Percentiles rank a stretch among this genome's conserved stretches.
phyloP scores from a whole-genome alignment of 2,329 filamentous ascomycete species.

The Aspergillus cejpii region DNA sequence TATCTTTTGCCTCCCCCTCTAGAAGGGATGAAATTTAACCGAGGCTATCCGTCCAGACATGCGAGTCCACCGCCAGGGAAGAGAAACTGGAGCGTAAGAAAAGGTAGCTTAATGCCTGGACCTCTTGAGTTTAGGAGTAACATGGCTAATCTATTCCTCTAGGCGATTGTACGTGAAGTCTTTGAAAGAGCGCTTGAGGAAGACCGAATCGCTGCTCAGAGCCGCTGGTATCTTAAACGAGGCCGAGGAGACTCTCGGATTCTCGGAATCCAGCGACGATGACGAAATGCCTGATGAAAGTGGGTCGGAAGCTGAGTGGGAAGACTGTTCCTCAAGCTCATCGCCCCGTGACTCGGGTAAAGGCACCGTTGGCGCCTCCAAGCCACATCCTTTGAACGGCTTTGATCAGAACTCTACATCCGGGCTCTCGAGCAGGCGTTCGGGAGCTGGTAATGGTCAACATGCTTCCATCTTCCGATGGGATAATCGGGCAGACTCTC shows the following conservation, averaged over 20 bases:
- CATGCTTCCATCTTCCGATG: conserved; percentile 76
- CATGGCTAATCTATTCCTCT: conserved; percentile 7
- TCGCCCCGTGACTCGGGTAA: conserved; percentile 26
- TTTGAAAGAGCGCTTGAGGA: conserved; percentile 80
- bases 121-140: not conserved
- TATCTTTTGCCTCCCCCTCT: conserved; percentile 1
- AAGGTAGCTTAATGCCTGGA: conserved; percentile 52
- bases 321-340: conserved; percentile 40
- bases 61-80: conserved; percentile 84
- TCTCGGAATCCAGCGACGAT: conserved; percentile 19
- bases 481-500: conserved; percentile 80
- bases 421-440: conserved; percentile 26
- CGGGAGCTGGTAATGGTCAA: conserved; percentile 41
- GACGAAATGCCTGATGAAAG: conserved; percentile 15
- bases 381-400: not conserved
- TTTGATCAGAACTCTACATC: conserved; percentile 20
- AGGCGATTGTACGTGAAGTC: conserved; percentile 92
- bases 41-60: conserved; percentile 52
- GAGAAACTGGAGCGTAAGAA: conserved; percentile 89
- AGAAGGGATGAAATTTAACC: conserved; percentile 8
- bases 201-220: conserved; percentile 80
- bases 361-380: not conserved
- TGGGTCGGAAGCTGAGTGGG: conserved; percentile 7
- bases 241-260: conserved; percentile 67
- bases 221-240: conserved; percentile 76